Conservation (phyloP, 371 early-diverging fungal species). For the Mucor saturninus region DNA sequence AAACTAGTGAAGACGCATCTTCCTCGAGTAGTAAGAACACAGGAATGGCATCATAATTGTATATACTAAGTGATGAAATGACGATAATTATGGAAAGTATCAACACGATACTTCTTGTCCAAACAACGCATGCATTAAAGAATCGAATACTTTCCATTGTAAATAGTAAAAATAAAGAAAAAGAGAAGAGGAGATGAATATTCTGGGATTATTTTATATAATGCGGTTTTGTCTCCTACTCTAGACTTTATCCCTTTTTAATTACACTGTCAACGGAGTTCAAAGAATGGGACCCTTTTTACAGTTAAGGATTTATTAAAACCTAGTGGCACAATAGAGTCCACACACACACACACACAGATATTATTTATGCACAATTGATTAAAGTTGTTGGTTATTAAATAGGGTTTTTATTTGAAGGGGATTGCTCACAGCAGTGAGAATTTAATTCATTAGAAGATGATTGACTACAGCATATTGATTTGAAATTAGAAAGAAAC, state of each 20-base stretch:
- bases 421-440: too few relatives aligned
- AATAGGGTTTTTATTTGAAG: neutral
- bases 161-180: neutral
- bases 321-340: too few relatives aligned
- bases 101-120: conserved; percentile 21
- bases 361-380: conserved; percentile 2
- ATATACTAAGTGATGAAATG: conserved; percentile 21
- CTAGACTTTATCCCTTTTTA: conserved; percentile 6
- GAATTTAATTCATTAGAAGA: too few relatives aligned
- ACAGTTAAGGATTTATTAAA: too few relatives aligned
- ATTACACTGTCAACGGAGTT: neutral
- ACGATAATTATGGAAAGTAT: conserved; percentile 22
- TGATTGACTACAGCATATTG: too few relatives aligned
- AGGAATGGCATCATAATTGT: conserved; percentile 16
- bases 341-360: too few relatives aligned
- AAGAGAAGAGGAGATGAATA: neutral
- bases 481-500: too few relatives aligned
- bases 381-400: neutral
- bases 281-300: too few relatives aligned
- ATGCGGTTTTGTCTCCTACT: neutral
- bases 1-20: neutral
- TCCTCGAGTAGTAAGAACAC: conserved; percentile 15
- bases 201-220: neutral
- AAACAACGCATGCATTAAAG: conserved; percentile 10
- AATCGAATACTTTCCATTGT: conserved; percentile 9